Conservation (phyloP, 1,284 basidiomycete genomes). For the Schizopora paradoxa region DNA sequence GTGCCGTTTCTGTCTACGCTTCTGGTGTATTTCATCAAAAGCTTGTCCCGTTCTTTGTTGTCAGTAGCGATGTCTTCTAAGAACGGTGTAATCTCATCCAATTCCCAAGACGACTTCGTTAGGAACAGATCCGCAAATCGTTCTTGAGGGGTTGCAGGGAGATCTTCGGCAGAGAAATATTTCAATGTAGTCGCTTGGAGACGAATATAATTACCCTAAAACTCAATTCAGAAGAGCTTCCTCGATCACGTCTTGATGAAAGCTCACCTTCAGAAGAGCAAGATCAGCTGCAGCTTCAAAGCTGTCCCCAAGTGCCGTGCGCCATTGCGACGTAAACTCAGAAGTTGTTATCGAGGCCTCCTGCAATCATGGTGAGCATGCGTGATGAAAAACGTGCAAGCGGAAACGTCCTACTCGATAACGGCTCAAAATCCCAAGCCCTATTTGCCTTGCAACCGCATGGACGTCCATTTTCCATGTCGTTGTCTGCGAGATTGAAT, state of each 20-base stretch:
- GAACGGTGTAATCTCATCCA: slow-evolving; percentile 77
- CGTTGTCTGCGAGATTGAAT: slow-evolving; percentile 22
- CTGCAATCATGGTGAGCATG: slow-evolving; percentile 29
- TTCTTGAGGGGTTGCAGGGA: slow-evolving; percentile 68
- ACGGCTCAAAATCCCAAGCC: slow-evolving; percentile 61
- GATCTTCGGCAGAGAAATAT: slow-evolving; percentile 70
- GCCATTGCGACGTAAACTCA: slow-evolving; percentile 65
- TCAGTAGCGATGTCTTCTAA: slow-evolving; percentile 74
- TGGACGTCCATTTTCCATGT: slow-evolving; percentile 62
- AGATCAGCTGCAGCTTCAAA: slow-evolving; percentile 59
- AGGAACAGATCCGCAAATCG: slow-evolving; percentile 85
- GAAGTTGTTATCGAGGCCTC: slow-evolving; percentile 50
- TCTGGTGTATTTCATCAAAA: slow-evolving; percentile 81
- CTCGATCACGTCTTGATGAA: slow-evolving; percentile 3
- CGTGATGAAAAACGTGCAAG: neutral
- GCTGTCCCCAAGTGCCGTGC: slow-evolving; percentile 62
- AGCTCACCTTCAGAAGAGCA: slow-evolving; percentile 57
- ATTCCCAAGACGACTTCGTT: slow-evolving; percentile 69
- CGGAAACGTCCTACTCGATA: slow-evolving; percentile 49
- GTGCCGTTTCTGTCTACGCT: slow-evolving; percentile 59
- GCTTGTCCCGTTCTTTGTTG: slow-evolving; percentile 80
- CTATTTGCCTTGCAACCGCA: slow-evolving; percentile 59
- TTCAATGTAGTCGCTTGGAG: slow-evolving; percentile 33
- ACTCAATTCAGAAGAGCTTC: slow-evolving; percentile 5
- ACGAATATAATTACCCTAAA: slow-evolving; percentile 69